phyloP scores from a whole-genome alignment of 805 yeast species.

The Ogataea neopini region DNA sequence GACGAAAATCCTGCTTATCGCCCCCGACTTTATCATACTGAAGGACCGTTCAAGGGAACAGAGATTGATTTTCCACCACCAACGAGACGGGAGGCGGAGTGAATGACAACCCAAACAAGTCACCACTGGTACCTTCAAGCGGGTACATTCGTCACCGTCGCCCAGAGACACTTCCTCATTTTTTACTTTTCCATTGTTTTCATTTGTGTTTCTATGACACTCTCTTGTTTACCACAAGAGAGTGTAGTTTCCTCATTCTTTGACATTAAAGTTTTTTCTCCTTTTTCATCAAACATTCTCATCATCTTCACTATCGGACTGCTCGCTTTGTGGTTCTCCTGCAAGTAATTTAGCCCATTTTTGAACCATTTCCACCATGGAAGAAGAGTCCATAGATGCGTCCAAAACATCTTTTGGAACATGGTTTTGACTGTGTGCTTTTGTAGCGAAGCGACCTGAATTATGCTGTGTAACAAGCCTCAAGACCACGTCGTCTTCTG shows the following conservation, averaged over 20 bases:
- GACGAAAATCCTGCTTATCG: constrained; percentile 44
- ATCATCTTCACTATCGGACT: constrained; percentile 5
- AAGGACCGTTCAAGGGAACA: constrained; percentile 43
- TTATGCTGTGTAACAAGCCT: constrained; percentile 71
- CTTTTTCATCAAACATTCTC: constrained; percentile 6
- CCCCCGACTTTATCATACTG: constrained; percentile 48
- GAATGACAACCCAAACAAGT: not conserved
- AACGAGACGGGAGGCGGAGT: constrained; percentile 7
- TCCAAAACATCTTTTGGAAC: constrained; percentile 92
- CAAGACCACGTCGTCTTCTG: constrained; percentile 47
- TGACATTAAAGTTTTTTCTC: not conserved
- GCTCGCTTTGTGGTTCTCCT: constrained; percentile 31
- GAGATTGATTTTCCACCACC: constrained; percentile 45
- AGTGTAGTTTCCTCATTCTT: not conserved
- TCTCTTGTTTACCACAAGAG: not conserved
- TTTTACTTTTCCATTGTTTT: not conserved
- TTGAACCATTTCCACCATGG: constrained; percentile 67
- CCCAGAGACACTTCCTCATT: not conserved
- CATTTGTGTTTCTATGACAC: not conserved
- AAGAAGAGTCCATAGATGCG: constrained; percentile 67
- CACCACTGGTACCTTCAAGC: no score
- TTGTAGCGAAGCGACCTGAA: constrained; percentile 72
- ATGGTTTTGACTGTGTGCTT: constrained; percentile 85
- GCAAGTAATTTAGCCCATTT: constrained; percentile 47
- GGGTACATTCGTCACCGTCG: no score